Evolutionary conservation across 345 rosid genomes (phyloP).

Genomic region (Litchi chinensis): DNA sequence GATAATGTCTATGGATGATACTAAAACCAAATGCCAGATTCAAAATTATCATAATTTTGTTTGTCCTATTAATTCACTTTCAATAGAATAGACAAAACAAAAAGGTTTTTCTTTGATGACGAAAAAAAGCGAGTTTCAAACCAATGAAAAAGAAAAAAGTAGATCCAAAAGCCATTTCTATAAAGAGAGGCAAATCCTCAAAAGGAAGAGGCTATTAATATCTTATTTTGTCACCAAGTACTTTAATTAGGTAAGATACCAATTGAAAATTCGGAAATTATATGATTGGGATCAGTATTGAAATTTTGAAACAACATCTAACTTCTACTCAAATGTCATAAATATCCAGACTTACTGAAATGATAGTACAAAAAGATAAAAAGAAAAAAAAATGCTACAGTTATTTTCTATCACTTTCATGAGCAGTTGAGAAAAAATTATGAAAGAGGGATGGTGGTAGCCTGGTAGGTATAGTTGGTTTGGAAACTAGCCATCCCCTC

Average conservation of each 20-base stretch:
- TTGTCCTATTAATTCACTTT: neutral
- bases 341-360: neutral
- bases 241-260: neutral
- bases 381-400: neutral
- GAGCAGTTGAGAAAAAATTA: constrained; percentile 21
- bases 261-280: neutral
- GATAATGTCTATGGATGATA: neutral
- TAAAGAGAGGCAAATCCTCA: neutral
- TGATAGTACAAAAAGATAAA: neutral
- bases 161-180: neutral
- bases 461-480: constrained; percentile 29
- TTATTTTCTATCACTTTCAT: constrained; percentile 17
- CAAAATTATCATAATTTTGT: neutral
- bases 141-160: neutral
- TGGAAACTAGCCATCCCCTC: neutral
- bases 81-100: neutral
- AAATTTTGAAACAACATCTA: constrained; percentile 13
- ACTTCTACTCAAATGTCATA: neutral
- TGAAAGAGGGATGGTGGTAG: constrained; percentile 17
- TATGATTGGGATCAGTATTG: constrained; percentile 9
- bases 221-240: neutral
- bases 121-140: neutral
- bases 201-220: neutral
- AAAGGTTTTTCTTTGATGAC: neutral
- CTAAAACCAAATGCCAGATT: neutral